phyloP scores from a whole-genome alignment of 768 basidiomycete species.

The Lentinula aciculospora region DNA sequence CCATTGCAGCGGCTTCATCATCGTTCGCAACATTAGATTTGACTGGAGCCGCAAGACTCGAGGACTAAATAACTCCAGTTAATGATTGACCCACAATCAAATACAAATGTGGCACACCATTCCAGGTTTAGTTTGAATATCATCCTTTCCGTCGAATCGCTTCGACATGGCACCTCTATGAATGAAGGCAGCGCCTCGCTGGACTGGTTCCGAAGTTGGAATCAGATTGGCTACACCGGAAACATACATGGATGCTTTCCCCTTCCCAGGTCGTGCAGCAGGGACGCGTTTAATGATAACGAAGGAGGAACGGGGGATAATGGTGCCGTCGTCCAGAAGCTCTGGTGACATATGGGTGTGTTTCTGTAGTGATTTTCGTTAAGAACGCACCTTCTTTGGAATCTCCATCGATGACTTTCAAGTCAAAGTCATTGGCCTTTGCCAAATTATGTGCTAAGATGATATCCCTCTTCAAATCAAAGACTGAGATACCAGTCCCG shows the following conservation, averaged over 20 bases:
- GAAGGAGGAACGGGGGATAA: slow-evolving; percentile 93
- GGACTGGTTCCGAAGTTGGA: slow-evolving; percentile 44
- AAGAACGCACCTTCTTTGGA: slow-evolving; percentile 76
- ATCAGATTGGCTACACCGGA: slow-evolving; percentile 36
- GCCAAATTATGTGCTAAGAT: slow-evolving; percentile 94
- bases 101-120: slow-evolving; percentile 27
- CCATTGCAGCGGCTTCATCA: slow-evolving; percentile 93
- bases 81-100: slow-evolving; percentile 11
- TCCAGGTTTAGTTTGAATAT: slow-evolving; percentile 18
- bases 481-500: slow-evolving; percentile 97
- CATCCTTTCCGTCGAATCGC: slow-evolving; percentile 86
- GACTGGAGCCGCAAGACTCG: slow-evolving; percentile 21
- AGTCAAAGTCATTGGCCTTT: slow-evolving; percentile 96
- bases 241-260: slow-evolving; percentile 25
- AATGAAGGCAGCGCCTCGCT: slow-evolving; percentile 45
- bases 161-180: slow-evolving; percentile 77
- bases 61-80: neutral
- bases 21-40: slow-evolving; percentile 46
- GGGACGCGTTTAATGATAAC: slow-evolving; percentile 91
- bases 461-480: slow-evolving; percentile 98
- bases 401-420: slow-evolving; percentile 77
- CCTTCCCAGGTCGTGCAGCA: slow-evolving; percentile 19
- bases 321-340: slow-evolving; percentile 89
- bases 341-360: slow-evolving; percentile 22
- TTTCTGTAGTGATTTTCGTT: neutral